Percentiles rank a stretch among this genome's conserved stretches.
These are phyloP conservation scores for Thecaphora thlaspeos DNA, from an alignment of 1,284 basidiomycete species.

Conservation along the genomic window DNA sequence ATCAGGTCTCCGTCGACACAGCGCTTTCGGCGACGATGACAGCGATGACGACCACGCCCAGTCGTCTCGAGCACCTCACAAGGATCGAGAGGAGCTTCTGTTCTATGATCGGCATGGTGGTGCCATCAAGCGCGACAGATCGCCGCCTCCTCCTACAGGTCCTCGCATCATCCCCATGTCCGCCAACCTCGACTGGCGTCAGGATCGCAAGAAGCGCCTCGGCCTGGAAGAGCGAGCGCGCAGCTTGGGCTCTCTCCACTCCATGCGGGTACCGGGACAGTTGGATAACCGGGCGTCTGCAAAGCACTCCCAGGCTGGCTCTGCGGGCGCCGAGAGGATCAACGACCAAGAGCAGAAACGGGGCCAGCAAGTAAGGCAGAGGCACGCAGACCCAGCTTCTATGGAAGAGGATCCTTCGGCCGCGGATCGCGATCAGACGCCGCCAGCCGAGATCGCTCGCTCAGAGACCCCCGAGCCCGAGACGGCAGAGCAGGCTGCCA, in stretches of 20 bases:
- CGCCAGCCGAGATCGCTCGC: background rate
- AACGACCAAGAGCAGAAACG: constrained; percentile 34
- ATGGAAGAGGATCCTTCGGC: background rate
- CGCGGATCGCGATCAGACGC: background rate
- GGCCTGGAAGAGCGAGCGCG: constrained; percentile 29
- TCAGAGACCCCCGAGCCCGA: background rate
- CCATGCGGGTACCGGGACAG: constrained; percentile 14
- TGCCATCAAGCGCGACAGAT: constrained; percentile 6
- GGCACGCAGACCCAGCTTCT: background rate
- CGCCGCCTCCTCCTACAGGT: constrained; percentile 3
- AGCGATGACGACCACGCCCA: too few relatives aligned
- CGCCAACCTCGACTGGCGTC: constrained; percentile 42
- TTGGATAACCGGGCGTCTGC: background rate
- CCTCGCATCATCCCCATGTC: constrained; percentile 34
- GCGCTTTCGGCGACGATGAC: too few relatives aligned
- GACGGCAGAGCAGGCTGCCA: constrained; percentile 25
- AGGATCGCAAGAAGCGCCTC: constrained; percentile 44
- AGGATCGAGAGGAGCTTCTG: constrained; percentile 9
- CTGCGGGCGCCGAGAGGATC: constrained; percentile 14
- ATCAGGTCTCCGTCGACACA: too few relatives aligned
- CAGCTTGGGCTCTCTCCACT: constrained; percentile 25
- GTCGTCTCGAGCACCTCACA: too few relatives aligned
- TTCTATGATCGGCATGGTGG: constrained; percentile 20
- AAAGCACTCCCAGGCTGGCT: background rate
- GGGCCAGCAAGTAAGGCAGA: constrained; percentile 26